Evolutionary conservation across 2,329 filamentous ascomycete species (phyloP).

Genomic region (Talaromyces sp.): DNA sequence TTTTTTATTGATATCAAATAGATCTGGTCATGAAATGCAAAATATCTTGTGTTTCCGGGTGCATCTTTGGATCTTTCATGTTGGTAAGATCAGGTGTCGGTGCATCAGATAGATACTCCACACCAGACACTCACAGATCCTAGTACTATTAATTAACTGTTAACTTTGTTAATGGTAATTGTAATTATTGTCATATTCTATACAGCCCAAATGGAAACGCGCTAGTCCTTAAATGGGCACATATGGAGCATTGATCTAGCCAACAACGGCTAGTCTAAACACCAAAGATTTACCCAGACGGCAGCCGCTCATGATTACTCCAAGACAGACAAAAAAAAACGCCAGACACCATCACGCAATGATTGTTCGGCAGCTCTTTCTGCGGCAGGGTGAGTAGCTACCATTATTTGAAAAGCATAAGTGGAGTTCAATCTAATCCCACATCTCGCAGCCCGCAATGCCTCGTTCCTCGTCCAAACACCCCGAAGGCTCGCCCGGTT

Average conservation of each 20-base stretch:
- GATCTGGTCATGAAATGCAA: neutral
- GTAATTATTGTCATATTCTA: neutral
- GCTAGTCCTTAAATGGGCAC: neutral
- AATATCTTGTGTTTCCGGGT: neutral
- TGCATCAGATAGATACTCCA: neutral
- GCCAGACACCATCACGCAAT: slow-evolving; percentile 20
- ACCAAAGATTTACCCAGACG: neutral
- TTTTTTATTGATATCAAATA: neutral
- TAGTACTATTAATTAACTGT: neutral
- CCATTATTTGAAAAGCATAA: neutral
- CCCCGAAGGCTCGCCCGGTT: slow-evolving; percentile 27
- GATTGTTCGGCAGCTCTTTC: slow-evolving; percentile 36
- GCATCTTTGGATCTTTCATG: neutral
- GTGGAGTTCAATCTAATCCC: slow-evolving; percentile 12
- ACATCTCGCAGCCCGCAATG: slow-evolving; percentile 28
- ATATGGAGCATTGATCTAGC: neutral
- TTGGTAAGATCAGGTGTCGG: neutral
- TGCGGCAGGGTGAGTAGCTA: slow-evolving; percentile 34
- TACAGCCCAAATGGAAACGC: neutral
- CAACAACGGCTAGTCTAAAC: neutral
- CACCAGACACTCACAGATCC: neutral
- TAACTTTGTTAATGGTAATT: neutral
- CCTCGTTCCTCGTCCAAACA: slow-evolving; percentile 26
- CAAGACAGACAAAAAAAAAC: neutral
- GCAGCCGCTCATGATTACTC: neutral